A percentile compares a stretch with the other conserved stretches of the same genome.
These are phyloP conservation scores for Chlorella ohadii DNA, from an alignment of 139 green algal genomes.

Conservation along the genomic window DNA sequence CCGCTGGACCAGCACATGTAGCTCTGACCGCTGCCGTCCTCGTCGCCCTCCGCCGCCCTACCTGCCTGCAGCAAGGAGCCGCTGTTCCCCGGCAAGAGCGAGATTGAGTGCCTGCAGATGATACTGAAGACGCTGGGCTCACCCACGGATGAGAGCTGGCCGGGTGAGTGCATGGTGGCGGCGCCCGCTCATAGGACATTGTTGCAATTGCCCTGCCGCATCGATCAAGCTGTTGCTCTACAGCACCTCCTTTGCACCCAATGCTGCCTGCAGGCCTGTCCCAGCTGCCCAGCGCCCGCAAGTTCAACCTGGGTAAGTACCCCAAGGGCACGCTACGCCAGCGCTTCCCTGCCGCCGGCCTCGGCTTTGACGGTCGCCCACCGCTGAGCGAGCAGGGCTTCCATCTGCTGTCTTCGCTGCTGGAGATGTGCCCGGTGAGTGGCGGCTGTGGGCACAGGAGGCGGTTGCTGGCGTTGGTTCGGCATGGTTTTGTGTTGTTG, in stretches of 20 bases:
- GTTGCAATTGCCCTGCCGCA: background rate
- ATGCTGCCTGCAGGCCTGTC: slow-evolving; percentile 27
- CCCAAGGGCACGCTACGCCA: slow-evolving; percentile 53
- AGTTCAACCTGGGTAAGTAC: slow-evolving; percentile 43
- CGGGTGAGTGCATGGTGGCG: slow-evolving; percentile 24
- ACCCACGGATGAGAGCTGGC: slow-evolving; percentile 84
- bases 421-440: slow-evolving; percentile 64
- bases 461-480: too few species aligned
- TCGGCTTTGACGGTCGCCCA: slow-evolving; percentile 40
- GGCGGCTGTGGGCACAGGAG: too few species aligned
- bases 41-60: background rate
- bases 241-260: background rate
- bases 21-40: too few species aligned
- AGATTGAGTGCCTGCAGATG: slow-evolving; percentile 84
- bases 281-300: slow-evolving; percentile 57
- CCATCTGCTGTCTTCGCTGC: slow-evolving; percentile 63
- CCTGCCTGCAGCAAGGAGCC: slow-evolving; percentile 39
- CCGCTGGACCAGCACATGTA: too few species aligned
- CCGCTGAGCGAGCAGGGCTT: slow-evolving; percentile 66
- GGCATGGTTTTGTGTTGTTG: too few species aligned
- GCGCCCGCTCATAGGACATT: too few species aligned
- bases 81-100: slow-evolving; percentile 75
- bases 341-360: slow-evolving; percentile 52
- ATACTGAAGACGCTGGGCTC: slow-evolving; percentile 83
- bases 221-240: background rate